Base-by-base conservation (phyloP, 257 asterid genomes). In the Nicotiana paniculata region DNA sequence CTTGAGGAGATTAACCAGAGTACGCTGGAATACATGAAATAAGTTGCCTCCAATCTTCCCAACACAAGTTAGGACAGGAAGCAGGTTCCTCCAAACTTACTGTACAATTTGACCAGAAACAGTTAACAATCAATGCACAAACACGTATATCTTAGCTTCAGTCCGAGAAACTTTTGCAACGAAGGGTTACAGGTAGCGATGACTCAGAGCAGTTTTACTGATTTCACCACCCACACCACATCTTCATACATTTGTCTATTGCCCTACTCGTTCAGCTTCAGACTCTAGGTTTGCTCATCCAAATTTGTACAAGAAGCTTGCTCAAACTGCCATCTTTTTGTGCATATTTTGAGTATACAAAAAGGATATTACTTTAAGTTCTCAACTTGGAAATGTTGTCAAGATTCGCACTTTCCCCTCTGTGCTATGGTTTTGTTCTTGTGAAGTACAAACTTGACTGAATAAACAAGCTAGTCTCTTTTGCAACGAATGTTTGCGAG, bases 1-100 rank as follows among this genome's bases (percentile, higher is more conserved):
- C 95, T 96, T 1, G 98, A 96, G 67, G 98, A 92, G 85, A 85
- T 96, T 84, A 92, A 84, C 74, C 97, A 82, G 2, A 91, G 93
- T n/a, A 98, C 92, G 32, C 72, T 91, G 70, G 97, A 91, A 46
- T 93, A 92, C 89, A 69, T 88, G 88, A 88, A 88, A 69, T 87
- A 74, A 75, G 77, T 18, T 79, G 82, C 57, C 54, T 16, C 63
- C 15, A 74, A 12, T 32, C 54, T 72, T 72, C 39, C 12, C 5
- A 6, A n/a, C 37, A 43, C 78, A 43, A n/a, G 59, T 72, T 12
- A 72, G 26, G 39, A 75, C 80, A 26, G 24, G 28, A 51, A 26
- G 63, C 28, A 16, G 26, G 64, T 51, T 26, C 63, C 63, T 48
- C 79, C 63, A 5, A 51, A 74, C 39, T 48, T 32, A 15, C 79